A percentile compares a stretch with the other conserved stretches of the same genome.
Evolutionary conservation across 2,329 filamentous ascomycete genomes (phyloP).

Genomic region (Fusarium torulosum): DNA sequence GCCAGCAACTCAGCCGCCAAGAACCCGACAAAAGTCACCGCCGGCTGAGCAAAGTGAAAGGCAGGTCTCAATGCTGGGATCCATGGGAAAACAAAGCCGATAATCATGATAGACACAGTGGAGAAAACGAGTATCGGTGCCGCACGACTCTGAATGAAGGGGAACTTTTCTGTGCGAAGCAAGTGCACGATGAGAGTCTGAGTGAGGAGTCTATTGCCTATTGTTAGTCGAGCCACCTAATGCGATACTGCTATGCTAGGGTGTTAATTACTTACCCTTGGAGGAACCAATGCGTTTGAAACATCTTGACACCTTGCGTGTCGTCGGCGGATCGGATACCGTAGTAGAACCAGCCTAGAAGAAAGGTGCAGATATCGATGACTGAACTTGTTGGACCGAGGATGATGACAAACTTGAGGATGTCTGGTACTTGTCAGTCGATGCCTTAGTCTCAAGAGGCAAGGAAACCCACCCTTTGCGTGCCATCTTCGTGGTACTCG

Average conservation of each 20-base stretch:
- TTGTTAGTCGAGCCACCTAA: neutral
- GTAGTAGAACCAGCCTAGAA: slow-evolving; percentile 3
- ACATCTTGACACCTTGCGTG: neutral
- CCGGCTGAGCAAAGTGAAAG: slow-evolving; percentile 5
- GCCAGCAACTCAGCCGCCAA: neutral
- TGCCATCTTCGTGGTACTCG: neutral
- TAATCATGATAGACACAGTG: neutral
- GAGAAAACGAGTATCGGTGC: neutral
- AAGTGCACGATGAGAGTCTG: slow-evolving; percentile 1
- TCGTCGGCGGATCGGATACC: neutral
- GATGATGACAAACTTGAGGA: neutral
- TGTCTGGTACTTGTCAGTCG: neutral
- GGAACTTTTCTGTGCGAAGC: neutral
- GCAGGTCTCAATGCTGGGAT: neutral
- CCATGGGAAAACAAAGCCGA: slow-evolving; percentile 1
- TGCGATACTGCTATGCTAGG: accelerated
- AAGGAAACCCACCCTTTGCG: neutral
- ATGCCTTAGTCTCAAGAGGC: accelerated
- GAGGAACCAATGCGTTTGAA: slow-evolving; percentile 4
- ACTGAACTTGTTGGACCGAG: slow-evolving; percentile 4
- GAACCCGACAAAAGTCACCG: neutral
- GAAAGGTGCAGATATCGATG: slow-evolving; percentile 7
- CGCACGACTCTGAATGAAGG: neutral
- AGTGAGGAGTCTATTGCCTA: neutral
- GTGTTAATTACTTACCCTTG: neutral